Percentiles rank a stretch among this genome's conserved stretches.
phyloP scores from a whole-genome alignment of 2,329 filamentous ascomycete species.

The Ilyonectria sp. region DNA sequence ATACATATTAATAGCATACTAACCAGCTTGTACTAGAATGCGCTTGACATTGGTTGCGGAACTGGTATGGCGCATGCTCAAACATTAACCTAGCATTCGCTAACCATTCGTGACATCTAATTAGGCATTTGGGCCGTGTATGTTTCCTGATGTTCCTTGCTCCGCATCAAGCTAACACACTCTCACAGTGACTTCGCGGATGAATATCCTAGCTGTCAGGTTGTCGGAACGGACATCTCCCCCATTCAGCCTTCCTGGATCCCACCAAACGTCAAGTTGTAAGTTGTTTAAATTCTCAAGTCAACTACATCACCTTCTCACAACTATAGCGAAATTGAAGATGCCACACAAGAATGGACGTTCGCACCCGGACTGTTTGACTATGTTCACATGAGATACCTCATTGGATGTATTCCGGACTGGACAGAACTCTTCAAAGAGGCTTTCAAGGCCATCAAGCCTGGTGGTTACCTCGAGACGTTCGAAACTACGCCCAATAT shows the following conservation, averaged over 20 bases:
- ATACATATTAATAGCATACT: background rate
- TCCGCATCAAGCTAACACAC: background rate
- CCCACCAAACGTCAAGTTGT: slow-evolving; percentile 18
- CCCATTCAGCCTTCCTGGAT: slow-evolving; percentile 29
- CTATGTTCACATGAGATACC: slow-evolving; percentile 70
- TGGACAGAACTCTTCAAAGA: slow-evolving; percentile 66
- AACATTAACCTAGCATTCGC: too few species aligned
- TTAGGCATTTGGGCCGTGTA: slow-evolving; percentile 18
- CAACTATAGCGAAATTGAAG: slow-evolving; percentile 66
- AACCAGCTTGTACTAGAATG: background rate
- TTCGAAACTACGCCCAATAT: slow-evolving; percentile 40
- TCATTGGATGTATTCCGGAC: slow-evolving; percentile 67
- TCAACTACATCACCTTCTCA: background rate
- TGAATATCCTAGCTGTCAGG: slow-evolving; percentile 12
- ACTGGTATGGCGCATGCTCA: background rate
- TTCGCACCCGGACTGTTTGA: slow-evolving; percentile 65
- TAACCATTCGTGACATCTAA: background rate
- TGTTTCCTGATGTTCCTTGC: background rate
- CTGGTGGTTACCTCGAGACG: slow-evolving; percentile 61
- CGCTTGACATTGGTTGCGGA: slow-evolving; percentile 17
- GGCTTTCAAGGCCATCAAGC: slow-evolving; percentile 65
- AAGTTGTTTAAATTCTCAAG: background rate
- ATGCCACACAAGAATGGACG: slow-evolving; percentile 68
- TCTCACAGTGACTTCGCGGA: slow-evolving; percentile 28
- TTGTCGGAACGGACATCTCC: slow-evolving; percentile 30